Evolutionary conservation across 352 stramenopile genomes (phyloP).

Genomic region (Pythium chondricola): DNA sequence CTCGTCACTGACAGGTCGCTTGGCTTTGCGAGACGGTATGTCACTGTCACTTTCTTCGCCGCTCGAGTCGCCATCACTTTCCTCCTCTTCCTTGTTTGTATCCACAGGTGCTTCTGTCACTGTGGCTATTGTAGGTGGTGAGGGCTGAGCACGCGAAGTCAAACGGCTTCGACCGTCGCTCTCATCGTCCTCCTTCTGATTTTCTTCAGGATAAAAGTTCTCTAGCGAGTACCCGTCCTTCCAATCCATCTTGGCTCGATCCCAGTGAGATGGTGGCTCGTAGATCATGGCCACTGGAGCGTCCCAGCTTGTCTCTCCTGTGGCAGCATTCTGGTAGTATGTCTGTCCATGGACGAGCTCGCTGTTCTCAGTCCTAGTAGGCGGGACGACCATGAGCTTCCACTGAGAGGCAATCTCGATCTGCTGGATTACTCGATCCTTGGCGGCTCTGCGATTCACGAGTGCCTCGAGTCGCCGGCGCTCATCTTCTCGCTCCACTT

Average conservation of each 20-base stretch:
- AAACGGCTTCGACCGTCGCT: no score
- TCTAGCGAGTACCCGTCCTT: conserved; percentile 38
- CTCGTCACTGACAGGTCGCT: no score
- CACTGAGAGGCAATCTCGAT: conserved; percentile 42
- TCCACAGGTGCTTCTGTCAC: not conserved
- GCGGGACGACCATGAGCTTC: conserved; percentile 32
- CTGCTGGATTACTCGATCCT: conserved; percentile 32
- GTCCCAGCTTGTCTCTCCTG: conserved; percentile 52
- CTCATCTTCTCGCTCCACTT: conserved; percentile 19
- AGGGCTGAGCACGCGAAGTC: no score
- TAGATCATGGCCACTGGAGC: conserved; percentile 48
- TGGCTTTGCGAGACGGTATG: no score
- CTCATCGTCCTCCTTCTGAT: conserved; percentile 1
- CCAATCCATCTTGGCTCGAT: conserved; percentile 51
- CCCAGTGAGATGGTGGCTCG: conserved; percentile 48
- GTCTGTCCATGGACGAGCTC: conserved; percentile 22
- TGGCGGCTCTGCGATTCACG: conserved; percentile 27
- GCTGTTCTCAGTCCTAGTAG: conserved; percentile 6
- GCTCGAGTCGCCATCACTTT: not conserved
- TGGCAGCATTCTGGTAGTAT: conserved; percentile 56
- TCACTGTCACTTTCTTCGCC: not conserved
- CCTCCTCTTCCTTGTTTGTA: not conserved
- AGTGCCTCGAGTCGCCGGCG: conserved; percentile 31
- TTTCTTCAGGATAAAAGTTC: conserved; percentile 31
- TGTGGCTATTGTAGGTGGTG: not conserved